Base-by-base conservation (phyloP, 331 rosid genomes). In the Rosa hybrid region DNA sequence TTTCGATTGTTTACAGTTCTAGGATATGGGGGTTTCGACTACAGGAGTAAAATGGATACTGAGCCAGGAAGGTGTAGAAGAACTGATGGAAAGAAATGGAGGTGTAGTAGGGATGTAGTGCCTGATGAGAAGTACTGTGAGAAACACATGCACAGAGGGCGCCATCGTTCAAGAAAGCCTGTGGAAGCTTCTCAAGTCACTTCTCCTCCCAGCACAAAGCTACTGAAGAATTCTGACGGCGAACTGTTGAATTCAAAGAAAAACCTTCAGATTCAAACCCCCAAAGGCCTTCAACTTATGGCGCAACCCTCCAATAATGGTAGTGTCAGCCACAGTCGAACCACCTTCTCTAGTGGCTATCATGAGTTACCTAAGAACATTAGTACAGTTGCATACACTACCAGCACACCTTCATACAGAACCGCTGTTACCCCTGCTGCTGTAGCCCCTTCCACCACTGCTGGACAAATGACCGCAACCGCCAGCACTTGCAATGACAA, bases 141-240 rank as follows among this genome's bases (percentile, higher is more conserved):
- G 79, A 83, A 84, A 49, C 98, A 94, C 86, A 87, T 89, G 86
- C 97, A 92, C 79, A 90, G 97, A 85, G 98, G 98, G 62, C 92
- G 97, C 17, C 85, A 86, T 57, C 97, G 98, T 94, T 94, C 98
- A 94, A 94, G 97, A 94, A 94, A 94, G 98, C 98, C 75, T 83
- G 97, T 94, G 97, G 97, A 94, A 94, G 78, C 82, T 82, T 78
- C 88, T 68, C 77, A 83, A 81, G 65, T 63, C n/a, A 77, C 83
- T 54, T 78, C 87, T 76, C 34, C 83, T 85, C 80, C 83, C 68
- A 84, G 18, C 64, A 27, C 84, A 80, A 77, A 65, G 46, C 72
- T 39, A 0, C 72, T 71, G 25, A 78, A 51, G 69, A 84, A 72
- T 59, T 67, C 81, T 12, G 80, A 71, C 12, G 68, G 69, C 13